phyloP scores from a whole-genome alignment of 1,284 basidiomycete species.

The Leucoagaricus sp. region DNA sequence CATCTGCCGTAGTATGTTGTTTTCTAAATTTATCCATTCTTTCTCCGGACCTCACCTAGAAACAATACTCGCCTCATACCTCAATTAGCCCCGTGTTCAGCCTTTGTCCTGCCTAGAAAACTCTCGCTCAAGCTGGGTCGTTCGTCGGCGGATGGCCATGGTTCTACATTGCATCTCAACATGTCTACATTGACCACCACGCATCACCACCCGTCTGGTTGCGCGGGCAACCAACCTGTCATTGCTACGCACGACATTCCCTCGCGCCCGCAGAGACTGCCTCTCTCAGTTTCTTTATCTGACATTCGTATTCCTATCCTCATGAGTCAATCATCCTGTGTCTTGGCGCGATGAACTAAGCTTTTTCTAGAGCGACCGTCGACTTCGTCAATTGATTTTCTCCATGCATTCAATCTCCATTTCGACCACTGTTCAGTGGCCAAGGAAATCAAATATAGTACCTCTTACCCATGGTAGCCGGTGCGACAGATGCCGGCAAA shows the following conservation, averaged over 20 bases:
- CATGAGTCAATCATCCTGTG: too few species aligned
- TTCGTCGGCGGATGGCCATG: background rate
- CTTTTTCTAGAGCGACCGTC: too few species aligned
- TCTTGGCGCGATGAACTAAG: too few species aligned
- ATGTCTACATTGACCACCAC: conserved; percentile 8
- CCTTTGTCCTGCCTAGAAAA: background rate
- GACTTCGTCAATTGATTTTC: too few species aligned
- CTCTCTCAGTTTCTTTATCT: background rate
- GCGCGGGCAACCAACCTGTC: conserved; percentile 9
- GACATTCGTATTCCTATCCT: too few species aligned
- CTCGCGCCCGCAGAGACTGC: background rate
- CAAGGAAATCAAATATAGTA: too few species aligned
- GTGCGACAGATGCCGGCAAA: too few species aligned
- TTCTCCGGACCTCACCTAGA: background rate
- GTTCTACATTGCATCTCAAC: conserved; percentile 19
- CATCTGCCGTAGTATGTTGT: conserved; percentile 15
- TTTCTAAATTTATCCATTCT: background rate
- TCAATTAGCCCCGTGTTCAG: background rate
- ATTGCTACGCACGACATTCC: background rate
- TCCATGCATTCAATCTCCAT: too few species aligned
- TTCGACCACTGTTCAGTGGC: too few species aligned
- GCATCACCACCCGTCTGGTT: conserved; percentile 4
- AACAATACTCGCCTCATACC: background rate
- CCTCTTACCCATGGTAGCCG: too few species aligned
- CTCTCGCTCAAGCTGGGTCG: background rate